These are phyloP conservation scores for Gaertneriomyces sp. DNA, from an alignment of 192 early-diverging fungal genomes.

Conservation along the genomic window DNA sequence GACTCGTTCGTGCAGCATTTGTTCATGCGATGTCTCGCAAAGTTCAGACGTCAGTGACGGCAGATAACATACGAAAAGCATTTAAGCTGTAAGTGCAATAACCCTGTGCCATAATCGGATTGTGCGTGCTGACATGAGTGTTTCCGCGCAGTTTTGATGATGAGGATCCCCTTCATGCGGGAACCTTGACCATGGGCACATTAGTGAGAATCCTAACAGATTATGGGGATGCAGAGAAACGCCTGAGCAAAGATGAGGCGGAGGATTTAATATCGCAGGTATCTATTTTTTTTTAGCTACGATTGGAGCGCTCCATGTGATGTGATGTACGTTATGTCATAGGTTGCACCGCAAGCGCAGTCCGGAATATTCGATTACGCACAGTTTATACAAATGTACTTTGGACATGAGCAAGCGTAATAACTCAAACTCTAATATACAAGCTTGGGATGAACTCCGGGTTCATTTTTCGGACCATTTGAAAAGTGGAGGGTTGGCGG, in stretches of 20 bases:
- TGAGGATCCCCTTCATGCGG: conserved; percentile 13
- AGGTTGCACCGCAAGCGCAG: conserved; percentile 50
- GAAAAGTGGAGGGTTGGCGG: too few species aligned
- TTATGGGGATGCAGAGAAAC: conserved; percentile 41
- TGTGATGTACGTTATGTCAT: neutral
- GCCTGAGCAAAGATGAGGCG: conserved; percentile 41
- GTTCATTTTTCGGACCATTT: too few species aligned
- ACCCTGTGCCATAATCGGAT: neutral
- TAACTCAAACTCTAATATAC: too few species aligned
- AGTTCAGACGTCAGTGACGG: conserved; percentile 47
- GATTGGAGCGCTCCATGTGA: neutral
- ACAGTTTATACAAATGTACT: conserved; percentile 51
- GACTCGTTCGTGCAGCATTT: conserved; percentile 38
- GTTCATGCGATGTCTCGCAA: conserved; percentile 50
- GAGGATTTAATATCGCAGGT: conserved; percentile 49
- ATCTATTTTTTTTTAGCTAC: neutral
- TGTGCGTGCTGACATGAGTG: neutral
- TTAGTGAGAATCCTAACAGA: conserved; percentile 42
- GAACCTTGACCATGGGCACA: conserved; percentile 30
- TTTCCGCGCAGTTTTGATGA: conserved; percentile 23
- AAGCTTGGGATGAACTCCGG: too few species aligned
- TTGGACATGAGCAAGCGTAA: conserved; percentile 28
- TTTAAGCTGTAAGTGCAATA: conserved; percentile 38
- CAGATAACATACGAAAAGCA: conserved; percentile 37
- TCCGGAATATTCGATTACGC: conserved; percentile 46